Percentiles rank a stretch among this genome's conserved stretches.
Evolutionary conservation across 805 yeast species (phyloP).

Genomic region (Ogataea parapolymorpha): DNA sequence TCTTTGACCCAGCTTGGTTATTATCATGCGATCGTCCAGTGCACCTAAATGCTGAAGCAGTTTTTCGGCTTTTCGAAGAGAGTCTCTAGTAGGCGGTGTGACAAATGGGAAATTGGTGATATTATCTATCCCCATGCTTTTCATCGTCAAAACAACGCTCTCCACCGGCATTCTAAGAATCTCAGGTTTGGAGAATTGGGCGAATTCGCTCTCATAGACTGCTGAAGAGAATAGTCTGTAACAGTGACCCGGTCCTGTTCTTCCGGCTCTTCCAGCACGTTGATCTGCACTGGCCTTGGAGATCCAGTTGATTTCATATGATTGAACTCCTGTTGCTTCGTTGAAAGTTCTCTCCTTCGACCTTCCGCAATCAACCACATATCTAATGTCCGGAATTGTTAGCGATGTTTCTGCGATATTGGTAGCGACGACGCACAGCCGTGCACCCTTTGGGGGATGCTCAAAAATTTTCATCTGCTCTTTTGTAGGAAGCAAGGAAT

Average conservation of each 20-base stretch:
- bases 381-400: conserved; percentile 92
- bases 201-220: conserved; percentile 80
- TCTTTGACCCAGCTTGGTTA: conserved; percentile 76
- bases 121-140: conserved; percentile 92
- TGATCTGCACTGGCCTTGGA: conserved; percentile 96
- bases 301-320: conserved; percentile 87
- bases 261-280: conserved; percentile 95
- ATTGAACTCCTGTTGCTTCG: conserved; percentile 84
- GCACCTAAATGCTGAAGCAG: conserved; percentile 78
- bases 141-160: conserved; percentile 93
- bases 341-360: conserved; percentile 83
- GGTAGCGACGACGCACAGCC: conserved; percentile 92
- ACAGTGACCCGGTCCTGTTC: conserved; percentile 98
- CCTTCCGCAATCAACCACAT: conserved; percentile 94
- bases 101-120: conserved; percentile 91
- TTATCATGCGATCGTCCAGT: conserved; percentile 46
- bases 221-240: conserved; percentile 92
- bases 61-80: conserved; percentile 63
- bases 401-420: conserved; percentile 97
- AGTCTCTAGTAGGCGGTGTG: conserved; percentile 73
- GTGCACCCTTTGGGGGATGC: conserved; percentile 76
- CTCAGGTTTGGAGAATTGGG: conserved; percentile 83
- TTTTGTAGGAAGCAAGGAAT: conserved; percentile 87
- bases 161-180: conserved; percentile 94
- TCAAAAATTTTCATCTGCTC: conserved; percentile 94